Conservation (phyloP, 176 grass and related monocot species). For the Tuctoria greenei region DNA sequence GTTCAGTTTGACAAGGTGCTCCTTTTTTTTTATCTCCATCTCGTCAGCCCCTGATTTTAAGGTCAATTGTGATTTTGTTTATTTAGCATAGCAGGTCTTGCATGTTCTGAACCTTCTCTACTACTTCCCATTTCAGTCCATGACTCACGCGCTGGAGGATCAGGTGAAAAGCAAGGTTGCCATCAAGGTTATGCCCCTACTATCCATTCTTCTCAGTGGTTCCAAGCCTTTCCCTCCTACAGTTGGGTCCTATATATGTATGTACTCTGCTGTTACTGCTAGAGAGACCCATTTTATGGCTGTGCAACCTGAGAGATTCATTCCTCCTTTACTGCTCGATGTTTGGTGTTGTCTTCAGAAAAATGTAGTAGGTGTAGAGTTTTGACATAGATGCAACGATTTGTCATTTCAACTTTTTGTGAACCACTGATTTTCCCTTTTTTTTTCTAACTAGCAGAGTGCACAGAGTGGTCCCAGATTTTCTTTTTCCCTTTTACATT, state of each 20-base stretch:
- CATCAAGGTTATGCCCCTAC: conserved; percentile 55
- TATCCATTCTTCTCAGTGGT: not conserved
- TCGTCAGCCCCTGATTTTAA: too few relatives aligned
- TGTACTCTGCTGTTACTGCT: not conserved
- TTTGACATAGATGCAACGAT: not conserved
- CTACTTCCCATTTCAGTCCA: conserved; percentile 47
- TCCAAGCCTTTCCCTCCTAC: too few relatives aligned
- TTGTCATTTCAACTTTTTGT: not conserved
- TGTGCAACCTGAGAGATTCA: too few relatives aligned
- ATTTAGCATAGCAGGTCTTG: too few relatives aligned
- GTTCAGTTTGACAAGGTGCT: conserved; percentile 89
- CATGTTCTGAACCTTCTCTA: conserved; percentile 22
- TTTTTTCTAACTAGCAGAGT: not conserved
- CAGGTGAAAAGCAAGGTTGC: conserved; percentile 79
- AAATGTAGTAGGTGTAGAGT: too few relatives aligned
- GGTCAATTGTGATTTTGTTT: too few relatives aligned
- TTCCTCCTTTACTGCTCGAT: too few relatives aligned
- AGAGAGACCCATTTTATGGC: too few relatives aligned
- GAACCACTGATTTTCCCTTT: too few relatives aligned
- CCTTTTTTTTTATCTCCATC: too few relatives aligned
- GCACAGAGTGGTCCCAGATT: too few relatives aligned
- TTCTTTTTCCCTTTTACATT: not conserved
- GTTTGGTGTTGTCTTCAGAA: too few relatives aligned
- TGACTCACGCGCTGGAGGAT: conserved; percentile 61
- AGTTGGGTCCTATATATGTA: not conserved